Base-by-base conservation (phyloP, 1,284 basidiomycete species). In the Porogramme epimiltina region DNA sequence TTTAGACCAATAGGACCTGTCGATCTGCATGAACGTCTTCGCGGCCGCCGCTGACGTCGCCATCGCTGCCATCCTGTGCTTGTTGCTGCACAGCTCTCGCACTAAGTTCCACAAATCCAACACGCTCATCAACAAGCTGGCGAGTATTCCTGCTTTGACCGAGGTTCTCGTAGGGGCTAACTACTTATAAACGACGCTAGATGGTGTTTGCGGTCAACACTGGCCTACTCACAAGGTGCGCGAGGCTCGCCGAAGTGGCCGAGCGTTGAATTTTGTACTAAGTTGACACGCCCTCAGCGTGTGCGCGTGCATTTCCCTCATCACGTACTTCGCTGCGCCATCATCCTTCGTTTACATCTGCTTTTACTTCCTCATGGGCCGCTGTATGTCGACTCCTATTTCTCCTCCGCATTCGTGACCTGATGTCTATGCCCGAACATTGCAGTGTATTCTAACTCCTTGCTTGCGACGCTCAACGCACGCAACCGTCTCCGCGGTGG, bases 51-150 rank as follows among this genome's bases (percentile, higher is more conserved):
- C 75, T 5, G 80, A 84, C 57, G 70, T 80, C n/a, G 51, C 76
- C 45, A 82, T 83, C 42, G 76, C 81, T 16, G 67, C 69, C 23
- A 70, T 74, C 26, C 67, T 84, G 28, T 78, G 76, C 58, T 72
- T 68, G 51, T 75, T 80, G 58, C 71, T 84, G 10, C 76, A 77
- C 40, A 67, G 67, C 24, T 78, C 79, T 26, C 68, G 78, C 42
- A 82, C 80, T 18, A 79, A 79, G 2, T 81, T 82, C 66, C 74
- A 74, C 57, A 79, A 73, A 78, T 80, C 80, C 8, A 78, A 82
- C 57, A 79, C 73, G 15, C 79, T 84, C 72, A 82, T 83, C 53
- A 77, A 72, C 60, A 77, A 73, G 66, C 63, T 84, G 71, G 81
- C 78, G 52, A 54, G 70, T 52, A 4, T 5, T 33, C 25, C 18